phyloP scores from a whole-genome alignment of 2,329 filamentous ascomycete species.

The Amphichorda felina region DNA sequence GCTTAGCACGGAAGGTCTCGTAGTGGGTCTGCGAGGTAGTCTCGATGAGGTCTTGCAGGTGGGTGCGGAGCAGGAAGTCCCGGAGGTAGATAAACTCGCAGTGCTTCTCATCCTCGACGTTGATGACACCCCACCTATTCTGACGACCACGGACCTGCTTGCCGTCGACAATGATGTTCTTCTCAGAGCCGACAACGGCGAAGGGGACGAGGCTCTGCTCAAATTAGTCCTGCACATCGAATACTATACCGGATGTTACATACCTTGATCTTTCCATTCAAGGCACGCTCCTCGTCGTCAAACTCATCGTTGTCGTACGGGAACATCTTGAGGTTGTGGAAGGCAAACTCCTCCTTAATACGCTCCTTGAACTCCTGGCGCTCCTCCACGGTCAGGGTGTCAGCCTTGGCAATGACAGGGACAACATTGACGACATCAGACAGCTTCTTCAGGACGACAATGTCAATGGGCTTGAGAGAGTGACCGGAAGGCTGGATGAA shows the following conservation, averaged over 20 bases:
- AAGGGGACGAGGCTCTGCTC: conserved; percentile 83
- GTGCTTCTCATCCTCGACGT: conserved; percentile 98
- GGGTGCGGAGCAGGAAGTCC: conserved; percentile 96
- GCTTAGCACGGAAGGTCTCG: conserved; percentile 99
- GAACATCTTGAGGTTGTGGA: conserved; percentile 99
- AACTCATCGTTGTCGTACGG: conserved; percentile 99
- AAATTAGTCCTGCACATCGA: not conserved
- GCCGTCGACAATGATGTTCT: conserved; percentile 93
- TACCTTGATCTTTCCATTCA: conserved; percentile 97
- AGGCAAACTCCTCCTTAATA: conserved; percentile 99
- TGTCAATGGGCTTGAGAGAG: conserved; percentile 97
- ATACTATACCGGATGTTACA: conserved; percentile 8
- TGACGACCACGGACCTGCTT: conserved; percentile 96
- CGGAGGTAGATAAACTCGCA: conserved; percentile 98
- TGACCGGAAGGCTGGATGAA: conserved; percentile 99
- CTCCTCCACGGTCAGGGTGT: conserved; percentile 92
- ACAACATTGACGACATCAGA: conserved; percentile 99
- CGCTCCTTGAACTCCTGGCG: conserved; percentile 93
- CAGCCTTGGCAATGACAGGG: conserved; percentile 96
- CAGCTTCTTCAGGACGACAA: conserved; percentile 98
- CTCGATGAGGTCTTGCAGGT: conserved; percentile 97
- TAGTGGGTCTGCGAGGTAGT: conserved; percentile 99
- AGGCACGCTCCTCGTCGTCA: conserved; percentile 85
- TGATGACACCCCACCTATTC: conserved; percentile 99
- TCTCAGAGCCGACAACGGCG: conserved; percentile 95